phyloP scores from a whole-genome alignment of 495 filamentous ascomycete genomes.

The Tetracladium setigerum region DNA sequence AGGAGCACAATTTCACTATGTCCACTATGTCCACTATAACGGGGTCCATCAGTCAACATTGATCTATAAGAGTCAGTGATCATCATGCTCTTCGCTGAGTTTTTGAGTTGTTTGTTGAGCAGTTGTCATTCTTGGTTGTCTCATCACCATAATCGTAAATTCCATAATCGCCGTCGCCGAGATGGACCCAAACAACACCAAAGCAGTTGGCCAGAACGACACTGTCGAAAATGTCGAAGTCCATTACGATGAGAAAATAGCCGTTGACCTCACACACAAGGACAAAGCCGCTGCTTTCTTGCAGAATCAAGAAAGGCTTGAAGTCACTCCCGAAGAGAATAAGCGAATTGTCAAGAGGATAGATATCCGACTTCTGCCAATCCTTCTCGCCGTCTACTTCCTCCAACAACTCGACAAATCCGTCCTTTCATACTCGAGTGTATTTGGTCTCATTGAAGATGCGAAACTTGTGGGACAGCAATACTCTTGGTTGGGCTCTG shows the following conservation, averaged over 20 bases:
- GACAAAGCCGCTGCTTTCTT: conserved; percentile 41
- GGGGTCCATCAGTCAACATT: too few species aligned
- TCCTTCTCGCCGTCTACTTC: conserved; percentile 53
- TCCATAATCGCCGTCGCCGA: background rate
- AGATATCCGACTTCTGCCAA: conserved; percentile 4
- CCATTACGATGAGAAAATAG: background rate
- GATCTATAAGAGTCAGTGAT: too few species aligned
- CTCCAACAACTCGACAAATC: conserved; percentile 62
- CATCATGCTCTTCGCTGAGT: too few species aligned
- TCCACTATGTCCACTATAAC: too few species aligned
- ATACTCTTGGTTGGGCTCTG: conserved; percentile 49
- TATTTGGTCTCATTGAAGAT: conserved; percentile 52
- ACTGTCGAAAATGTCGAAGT: conserved; percentile 14
- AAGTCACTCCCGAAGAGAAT: conserved; percentile 34
- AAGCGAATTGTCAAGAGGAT: conserved; percentile 18
- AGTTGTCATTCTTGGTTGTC: background rate
- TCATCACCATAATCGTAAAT: conserved; percentile 3
- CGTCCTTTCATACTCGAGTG: conserved; percentile 52
- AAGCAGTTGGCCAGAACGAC: conserved; percentile 31
- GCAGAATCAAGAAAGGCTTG: conserved; percentile 30
- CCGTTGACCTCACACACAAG: conserved; percentile 17
- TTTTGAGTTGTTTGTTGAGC: too few species aligned
- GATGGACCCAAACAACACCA: conserved; percentile 25
- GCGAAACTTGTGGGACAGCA: conserved; percentile 30
- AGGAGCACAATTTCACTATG: too few species aligned